These are phyloP conservation scores for Elaeis oleifera DNA, from an alignment of 202 grass and related monocot species.

Conservation along the genomic window DNA sequence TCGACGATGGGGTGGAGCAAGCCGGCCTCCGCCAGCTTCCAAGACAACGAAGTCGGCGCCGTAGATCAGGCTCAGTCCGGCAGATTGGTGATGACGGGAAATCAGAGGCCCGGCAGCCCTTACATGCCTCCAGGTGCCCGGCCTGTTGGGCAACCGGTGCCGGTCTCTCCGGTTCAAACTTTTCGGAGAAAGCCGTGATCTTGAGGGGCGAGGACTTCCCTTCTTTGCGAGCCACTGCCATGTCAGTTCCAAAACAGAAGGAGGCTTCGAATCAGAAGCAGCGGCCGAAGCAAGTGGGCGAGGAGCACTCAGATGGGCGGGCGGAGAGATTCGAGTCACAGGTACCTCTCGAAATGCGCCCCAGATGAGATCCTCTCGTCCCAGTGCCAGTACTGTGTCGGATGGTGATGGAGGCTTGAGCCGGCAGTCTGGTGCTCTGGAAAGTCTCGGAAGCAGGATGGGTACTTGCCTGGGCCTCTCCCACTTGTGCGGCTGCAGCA, in stretches of 20 bases:
- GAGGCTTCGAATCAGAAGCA: slow-evolving; percentile 23
- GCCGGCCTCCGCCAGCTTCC: slow-evolving; percentile 12
- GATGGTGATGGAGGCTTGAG: slow-evolving; percentile 17
- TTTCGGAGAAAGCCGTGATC: slow-evolving; percentile 53
- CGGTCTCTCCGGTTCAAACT: slow-evolving; percentile 26
- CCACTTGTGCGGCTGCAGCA: slow-evolving; percentile 51
- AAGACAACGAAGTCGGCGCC: background rate
- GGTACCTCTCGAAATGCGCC: slow-evolving; percentile 60
- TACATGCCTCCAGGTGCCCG: slow-evolving; percentile 26
- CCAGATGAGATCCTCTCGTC: slow-evolving; percentile 41
- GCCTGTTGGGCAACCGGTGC: slow-evolving; percentile 4
- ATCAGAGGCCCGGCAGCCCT: background rate
- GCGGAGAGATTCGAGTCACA: slow-evolving; percentile 24
- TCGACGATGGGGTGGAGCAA: slow-evolving; percentile 71
- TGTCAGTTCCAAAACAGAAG: slow-evolving; percentile 26
- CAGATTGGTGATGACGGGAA: background rate
- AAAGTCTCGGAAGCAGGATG: slow-evolving; percentile 37
- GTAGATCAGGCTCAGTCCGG: slow-evolving; percentile 1
- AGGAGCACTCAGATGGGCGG: background rate
- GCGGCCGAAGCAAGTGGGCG: slow-evolving; percentile 37
- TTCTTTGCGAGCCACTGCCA: slow-evolving; percentile 60
- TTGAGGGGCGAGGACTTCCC: slow-evolving; percentile 93
- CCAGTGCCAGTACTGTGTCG: background rate
- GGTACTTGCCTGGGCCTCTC: slow-evolving; percentile 30
- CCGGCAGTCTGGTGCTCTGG: slow-evolving; percentile 19